Evolutionary conservation across 805 yeast species (phyloP).

Genomic region (Clavispora carvajalis): DNA sequence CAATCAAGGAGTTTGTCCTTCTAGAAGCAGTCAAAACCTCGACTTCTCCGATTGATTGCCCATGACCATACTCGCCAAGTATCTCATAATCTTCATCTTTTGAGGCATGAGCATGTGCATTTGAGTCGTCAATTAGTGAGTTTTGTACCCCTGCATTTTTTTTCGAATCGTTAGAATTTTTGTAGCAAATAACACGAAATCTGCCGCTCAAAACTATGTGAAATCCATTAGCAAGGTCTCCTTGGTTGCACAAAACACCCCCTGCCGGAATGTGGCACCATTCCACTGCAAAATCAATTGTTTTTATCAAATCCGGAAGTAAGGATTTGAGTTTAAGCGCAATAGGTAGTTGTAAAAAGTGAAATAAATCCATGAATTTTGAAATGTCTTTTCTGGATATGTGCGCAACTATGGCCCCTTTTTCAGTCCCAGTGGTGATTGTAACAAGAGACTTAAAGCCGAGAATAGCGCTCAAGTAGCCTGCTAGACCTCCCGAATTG

Average conservation of each 20-base stretch:
- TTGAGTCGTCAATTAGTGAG: conserved; percentile 20
- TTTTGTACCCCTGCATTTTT: conserved; percentile 4
- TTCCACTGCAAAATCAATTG: conserved; percentile 87
- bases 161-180: conserved; percentile 1
- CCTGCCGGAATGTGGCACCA: conserved; percentile 95
- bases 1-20: conserved; percentile 65
- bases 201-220: conserved; percentile 88
- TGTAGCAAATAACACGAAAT: conserved; percentile 53
- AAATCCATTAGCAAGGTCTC: conserved; percentile 84
- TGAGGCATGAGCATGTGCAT: conserved; percentile 5
- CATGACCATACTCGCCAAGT: conserved; percentile 83
- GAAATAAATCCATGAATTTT: conserved; percentile 65
- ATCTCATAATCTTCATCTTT: conserved; percentile 28
- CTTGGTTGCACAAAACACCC: conserved; percentile 70
- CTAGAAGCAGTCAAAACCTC: conserved; percentile 83
- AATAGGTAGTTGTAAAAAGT: conserved; percentile 67
- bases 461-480: conserved; percentile 74
- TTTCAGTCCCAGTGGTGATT: conserved; percentile 55
- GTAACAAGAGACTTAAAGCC: conserved; percentile 77
- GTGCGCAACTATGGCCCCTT: conserved; percentile 60
- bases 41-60: conserved; percentile 91
- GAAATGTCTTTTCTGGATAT: conserved; percentile 61
- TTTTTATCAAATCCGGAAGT: conserved; percentile 59
- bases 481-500: conserved; percentile 77
- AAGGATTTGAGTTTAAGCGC: conserved; percentile 70